Percentiles rank a stretch among this genome's conserved stretches.
Evolutionary conservation across 345 rosid genomes (phyloP).

Genomic region (Gossypium herbaceum): DNA sequence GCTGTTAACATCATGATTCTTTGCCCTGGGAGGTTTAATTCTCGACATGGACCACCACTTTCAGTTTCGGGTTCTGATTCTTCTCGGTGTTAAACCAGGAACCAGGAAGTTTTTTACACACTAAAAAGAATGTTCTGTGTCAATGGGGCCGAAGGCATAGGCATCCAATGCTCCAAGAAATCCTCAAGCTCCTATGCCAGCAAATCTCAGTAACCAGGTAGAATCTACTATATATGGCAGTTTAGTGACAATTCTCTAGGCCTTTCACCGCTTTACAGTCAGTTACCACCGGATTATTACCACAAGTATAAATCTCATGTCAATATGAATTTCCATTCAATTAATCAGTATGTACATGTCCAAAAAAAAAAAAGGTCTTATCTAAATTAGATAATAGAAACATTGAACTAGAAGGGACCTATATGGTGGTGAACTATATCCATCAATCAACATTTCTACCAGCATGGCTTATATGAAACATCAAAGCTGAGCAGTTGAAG

Average conservation of each 20-base stretch:
- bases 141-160: neutral
- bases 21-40: neutral
- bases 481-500: neutral
- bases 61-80: neutral
- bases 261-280: no score
- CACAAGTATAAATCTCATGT: neutral
- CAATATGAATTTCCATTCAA: neutral
- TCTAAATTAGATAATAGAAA: neutral
- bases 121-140: neutral
- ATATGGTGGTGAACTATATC: conserved; percentile 3
- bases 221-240: no score
- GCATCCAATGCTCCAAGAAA: neutral
- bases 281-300: no score
- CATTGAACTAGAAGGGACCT: neutral
- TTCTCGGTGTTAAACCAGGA: neutral
- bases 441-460: conserved; percentile 11
- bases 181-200: no score
- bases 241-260: no score
- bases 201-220: no score
- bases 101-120: neutral
- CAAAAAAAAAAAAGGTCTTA: neutral
- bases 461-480: conserved; percentile 7
- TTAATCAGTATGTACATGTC: no score
- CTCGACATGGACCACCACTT: no score
- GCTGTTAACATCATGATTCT: neutral